phyloP scores from a whole-genome alignment of 768 basidiomycete species.

The Naganishia vishniacii region DNA sequence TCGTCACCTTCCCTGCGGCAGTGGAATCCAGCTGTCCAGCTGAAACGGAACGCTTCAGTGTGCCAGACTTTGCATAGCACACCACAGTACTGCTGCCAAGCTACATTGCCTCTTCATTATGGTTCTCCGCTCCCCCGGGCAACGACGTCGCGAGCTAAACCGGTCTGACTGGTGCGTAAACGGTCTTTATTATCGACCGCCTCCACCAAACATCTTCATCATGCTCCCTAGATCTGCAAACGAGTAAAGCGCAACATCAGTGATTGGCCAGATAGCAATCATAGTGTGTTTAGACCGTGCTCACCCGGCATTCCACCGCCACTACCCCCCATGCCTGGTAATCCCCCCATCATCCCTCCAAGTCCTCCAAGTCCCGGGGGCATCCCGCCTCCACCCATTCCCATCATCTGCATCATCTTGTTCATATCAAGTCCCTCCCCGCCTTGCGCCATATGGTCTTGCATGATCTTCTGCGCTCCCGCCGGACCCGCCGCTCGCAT shows the following conservation, averaged over 20 bases:
- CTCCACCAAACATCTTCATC: slow-evolving; percentile 52
- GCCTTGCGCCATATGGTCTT: slow-evolving; percentile 56
- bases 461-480: slow-evolving; percentile 66
- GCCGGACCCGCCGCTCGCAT: slow-evolving; percentile 62
- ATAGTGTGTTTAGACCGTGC: slow-evolving; percentile 16
- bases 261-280: too few species aligned
- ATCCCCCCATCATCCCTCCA: slow-evolving; percentile 54
- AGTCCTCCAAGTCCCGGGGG: slow-evolving; percentile 83
- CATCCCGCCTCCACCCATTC: slow-evolving; percentile 60
- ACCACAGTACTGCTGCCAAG: too few species aligned
- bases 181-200: slow-evolving; percentile 28
- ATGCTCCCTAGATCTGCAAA: slow-evolving; percentile 45
- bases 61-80: too few species aligned
- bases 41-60: too few species aligned
- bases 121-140: too few species aligned
- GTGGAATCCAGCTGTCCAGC: too few species aligned
- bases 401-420: slow-evolving; percentile 64
- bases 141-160: too few species aligned
- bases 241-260: slow-evolving; percentile 6
- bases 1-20: too few species aligned
- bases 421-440: slow-evolving; percentile 29
- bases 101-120: too few species aligned
- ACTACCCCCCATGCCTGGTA: slow-evolving; percentile 24
- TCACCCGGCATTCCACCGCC: slow-evolving; percentile 39
- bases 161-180: too few species aligned